Evolutionary conservation across 1,284 basidiomycete genomes (phyloP).

Genomic region (Moniliophthora roreri): DNA sequence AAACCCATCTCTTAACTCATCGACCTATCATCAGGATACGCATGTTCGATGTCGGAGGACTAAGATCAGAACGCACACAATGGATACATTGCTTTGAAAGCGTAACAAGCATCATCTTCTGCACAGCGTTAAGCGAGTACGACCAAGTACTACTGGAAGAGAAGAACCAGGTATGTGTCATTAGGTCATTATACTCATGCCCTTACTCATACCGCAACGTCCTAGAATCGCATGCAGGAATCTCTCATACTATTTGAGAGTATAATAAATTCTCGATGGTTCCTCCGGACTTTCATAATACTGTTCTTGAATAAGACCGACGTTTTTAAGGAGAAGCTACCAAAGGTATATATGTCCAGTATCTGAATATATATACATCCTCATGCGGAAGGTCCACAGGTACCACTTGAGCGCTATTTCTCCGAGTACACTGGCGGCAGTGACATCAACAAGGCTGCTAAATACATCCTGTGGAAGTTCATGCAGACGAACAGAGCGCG

Average conservation of each 20-base stretch:
- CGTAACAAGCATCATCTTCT: slow-evolving; percentile 94
- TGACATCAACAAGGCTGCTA: slow-evolving; percentile 97
- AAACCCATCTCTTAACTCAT: slow-evolving; percentile 21
- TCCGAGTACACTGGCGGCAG: slow-evolving; percentile 92
- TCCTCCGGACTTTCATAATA: slow-evolving; percentile 89
- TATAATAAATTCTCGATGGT: slow-evolving; percentile 98
- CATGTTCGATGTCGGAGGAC: slow-evolving; percentile 94
- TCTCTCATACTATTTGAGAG: slow-evolving; percentile 91
- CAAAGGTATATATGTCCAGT: slow-evolving; percentile 52
- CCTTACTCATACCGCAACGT: slow-evolving; percentile 3
- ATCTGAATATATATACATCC: not conserved
- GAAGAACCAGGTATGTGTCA: not conserved
- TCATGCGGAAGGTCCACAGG: slow-evolving; percentile 32
- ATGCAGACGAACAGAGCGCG: slow-evolving; percentile 91
- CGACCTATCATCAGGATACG: slow-evolving; percentile 62
- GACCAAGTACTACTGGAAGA: slow-evolving; percentile 53
- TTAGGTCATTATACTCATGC: not conserved
- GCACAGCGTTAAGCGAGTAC: slow-evolving; percentile 91
- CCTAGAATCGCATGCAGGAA: slow-evolving; percentile 92
- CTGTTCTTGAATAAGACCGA: slow-evolving; percentile 97
- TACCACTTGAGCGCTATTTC: slow-evolving; percentile 87
- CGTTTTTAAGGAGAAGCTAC: slow-evolving; percentile 91
- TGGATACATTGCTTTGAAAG: slow-evolving; percentile 95
- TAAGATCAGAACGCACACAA: slow-evolving; percentile 93
- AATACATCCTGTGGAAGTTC: slow-evolving; percentile 96